Conservation (phyloP, 2,329 filamentous ascomycete genomes). For the Neofusicoccum sp. region DNA sequence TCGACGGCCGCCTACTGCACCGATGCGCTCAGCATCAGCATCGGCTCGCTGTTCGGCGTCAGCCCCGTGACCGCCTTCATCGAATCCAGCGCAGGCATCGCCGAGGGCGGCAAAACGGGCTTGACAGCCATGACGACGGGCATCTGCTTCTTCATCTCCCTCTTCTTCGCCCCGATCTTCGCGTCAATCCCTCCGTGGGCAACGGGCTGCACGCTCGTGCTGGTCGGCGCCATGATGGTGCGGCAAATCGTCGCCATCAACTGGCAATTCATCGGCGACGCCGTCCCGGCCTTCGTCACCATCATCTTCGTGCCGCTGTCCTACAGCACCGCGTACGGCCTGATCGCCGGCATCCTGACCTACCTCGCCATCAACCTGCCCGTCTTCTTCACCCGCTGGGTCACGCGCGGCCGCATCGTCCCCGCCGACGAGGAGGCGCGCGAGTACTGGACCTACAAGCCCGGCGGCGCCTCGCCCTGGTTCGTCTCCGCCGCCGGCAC, state of each 20-base stretch:
- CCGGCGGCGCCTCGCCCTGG: constrained; percentile 42
- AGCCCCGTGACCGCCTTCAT: constrained; percentile 85
- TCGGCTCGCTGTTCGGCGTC: constrained; percentile 73
- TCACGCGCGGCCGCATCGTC: constrained; percentile 65
- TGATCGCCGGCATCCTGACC: constrained; percentile 75
- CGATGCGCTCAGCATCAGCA: constrained; percentile 76
- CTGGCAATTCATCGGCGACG: constrained; percentile 82
- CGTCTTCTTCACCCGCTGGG: constrained; percentile 66
- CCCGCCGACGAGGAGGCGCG: constrained; percentile 73
- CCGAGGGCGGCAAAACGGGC: constrained; percentile 80
- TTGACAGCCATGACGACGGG: constrained; percentile 76
- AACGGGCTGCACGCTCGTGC: constrained; percentile 60
- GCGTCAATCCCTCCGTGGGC: constrained; percentile 88
- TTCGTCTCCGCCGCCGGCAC: constrained; percentile 27
- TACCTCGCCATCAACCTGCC: constrained; percentile 73
- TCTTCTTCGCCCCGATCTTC: constrained; percentile 90
- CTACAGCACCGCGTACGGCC: constrained; percentile 82
- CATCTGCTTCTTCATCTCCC: constrained; percentile 79
- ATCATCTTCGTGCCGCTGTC: constrained; percentile 85
- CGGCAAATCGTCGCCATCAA: constrained; percentile 76
- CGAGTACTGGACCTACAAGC: constrained; percentile 76
- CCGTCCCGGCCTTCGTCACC: constrained; percentile 79
- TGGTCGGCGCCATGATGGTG: constrained; percentile 72
- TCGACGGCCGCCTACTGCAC: constrained; percentile 82
- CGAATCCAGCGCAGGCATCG: constrained; percentile 83